Evolutionary conservation across 1,139 yeast genomes (phyloP).

Genomic region (Yamadazyma diospyri): DNA sequence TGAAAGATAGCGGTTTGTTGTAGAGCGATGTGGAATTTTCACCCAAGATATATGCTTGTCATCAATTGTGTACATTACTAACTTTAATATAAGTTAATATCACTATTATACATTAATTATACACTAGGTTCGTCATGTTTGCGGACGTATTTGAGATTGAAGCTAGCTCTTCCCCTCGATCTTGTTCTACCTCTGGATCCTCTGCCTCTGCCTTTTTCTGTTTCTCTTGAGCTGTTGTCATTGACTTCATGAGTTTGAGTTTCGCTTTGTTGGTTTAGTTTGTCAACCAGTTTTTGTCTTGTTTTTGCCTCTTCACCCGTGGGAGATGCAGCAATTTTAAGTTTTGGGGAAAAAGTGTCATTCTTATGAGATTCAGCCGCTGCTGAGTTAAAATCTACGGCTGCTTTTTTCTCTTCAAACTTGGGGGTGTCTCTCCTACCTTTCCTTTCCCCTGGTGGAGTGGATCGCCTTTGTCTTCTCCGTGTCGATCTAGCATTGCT

Average conservation of each 20-base stretch:
- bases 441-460: background rate
- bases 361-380: no score
- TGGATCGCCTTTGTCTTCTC: background rate
- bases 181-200: background rate
- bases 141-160: slow-evolving; percentile 28
- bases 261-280: no score
- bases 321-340: background rate
- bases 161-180: slow-evolving; percentile 20
- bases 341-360: no score
- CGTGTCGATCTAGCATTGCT: background rate
- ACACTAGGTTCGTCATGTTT: slow-evolving; percentile 10
- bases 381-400: no score
- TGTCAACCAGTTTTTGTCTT: no score
- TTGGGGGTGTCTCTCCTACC: background rate
- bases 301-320: slow-evolving; percentile 8
- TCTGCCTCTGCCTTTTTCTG: slow-evolving; percentile 6
- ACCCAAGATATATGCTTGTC: background rate
- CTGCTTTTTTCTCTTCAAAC: slow-evolving; percentile 1
- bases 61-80: slow-evolving; percentile 1
- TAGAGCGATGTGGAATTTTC: slow-evolving; percentile 17
- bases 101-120: slow-evolving; percentile 13
- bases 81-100: slow-evolving; percentile 5
- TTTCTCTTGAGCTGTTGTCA: no score
- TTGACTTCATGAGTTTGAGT: no score
- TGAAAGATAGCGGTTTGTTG: slow-evolving; percentile 81